These are phyloP conservation scores for Trichopus zeylanicus DNA, from an alignment of 116 monocot species.

Conservation along the genomic window DNA sequence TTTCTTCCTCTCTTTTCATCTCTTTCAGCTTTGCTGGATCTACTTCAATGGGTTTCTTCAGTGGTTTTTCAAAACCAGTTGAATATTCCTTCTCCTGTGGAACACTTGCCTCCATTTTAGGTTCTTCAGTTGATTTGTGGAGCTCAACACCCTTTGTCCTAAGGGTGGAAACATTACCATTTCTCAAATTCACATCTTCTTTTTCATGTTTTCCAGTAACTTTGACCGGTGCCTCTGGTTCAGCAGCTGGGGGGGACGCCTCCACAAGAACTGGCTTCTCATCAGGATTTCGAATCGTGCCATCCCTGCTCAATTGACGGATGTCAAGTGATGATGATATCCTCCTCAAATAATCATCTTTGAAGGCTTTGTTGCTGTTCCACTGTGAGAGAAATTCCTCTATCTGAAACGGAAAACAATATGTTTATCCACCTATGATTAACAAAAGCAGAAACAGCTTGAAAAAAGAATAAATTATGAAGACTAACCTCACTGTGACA, in stretches of 20 bases:
- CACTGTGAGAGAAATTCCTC: constrained; percentile 73
- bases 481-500: constrained; percentile 42
- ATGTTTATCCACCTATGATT: neutral
- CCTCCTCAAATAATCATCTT: constrained; percentile 77
- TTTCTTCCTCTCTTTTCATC: constrained; percentile 84
- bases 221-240: constrained; percentile 24
- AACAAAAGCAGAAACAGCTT: neutral
- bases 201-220: constrained; percentile 23
- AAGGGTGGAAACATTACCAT: constrained; percentile 7
- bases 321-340: constrained; percentile 60
- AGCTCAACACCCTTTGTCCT: constrained; percentile 15
- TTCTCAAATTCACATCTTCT: constrained; percentile 10
- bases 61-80: constrained; percentile 18
- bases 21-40: constrained; percentile 65
- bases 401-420: constrained; percentile 29
- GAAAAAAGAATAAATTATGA: neutral
- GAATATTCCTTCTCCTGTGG: neutral
- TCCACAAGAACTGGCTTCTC: constrained; percentile 49
- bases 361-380: constrained; percentile 50
- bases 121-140: constrained; percentile 20
- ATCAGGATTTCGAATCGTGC: constrained; percentile 75
- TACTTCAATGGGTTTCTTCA: constrained; percentile 14
- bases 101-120: constrained; percentile 1
- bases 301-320: constrained; percentile 68
- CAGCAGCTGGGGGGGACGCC: constrained; percentile 2